Conservation (phyloP, 495 filamentous ascomycete genomes). For the Gamarada debralockiae region DNA sequence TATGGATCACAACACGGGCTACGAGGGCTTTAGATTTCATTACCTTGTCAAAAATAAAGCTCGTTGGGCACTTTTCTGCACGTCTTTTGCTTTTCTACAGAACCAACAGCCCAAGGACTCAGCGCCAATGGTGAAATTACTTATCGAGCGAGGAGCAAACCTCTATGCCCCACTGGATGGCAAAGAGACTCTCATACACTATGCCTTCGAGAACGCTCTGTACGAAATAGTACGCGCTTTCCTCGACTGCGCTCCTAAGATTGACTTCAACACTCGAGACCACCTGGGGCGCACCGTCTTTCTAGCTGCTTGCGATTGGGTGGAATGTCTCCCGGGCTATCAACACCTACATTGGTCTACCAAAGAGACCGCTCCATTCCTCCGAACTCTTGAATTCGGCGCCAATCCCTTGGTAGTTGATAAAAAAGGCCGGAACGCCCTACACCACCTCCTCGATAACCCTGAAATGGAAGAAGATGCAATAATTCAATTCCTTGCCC, state of each 20-base stretch:
- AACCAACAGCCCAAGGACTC: constrained; percentile 7
- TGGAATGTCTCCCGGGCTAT: constrained; percentile 8
- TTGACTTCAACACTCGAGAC: constrained; percentile 26
- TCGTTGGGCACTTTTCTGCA: constrained; percentile 5
- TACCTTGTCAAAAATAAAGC: not conserved
- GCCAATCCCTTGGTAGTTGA: constrained; percentile 21
- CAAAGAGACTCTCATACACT: constrained; percentile 20
- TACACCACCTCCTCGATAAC: constrained; percentile 29
- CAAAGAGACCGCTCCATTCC: constrained; percentile 4
- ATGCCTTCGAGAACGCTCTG: constrained; percentile 19
- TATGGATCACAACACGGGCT: not conserved
- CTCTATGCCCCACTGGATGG: constrained; percentile 18
- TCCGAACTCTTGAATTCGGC: constrained; percentile 19
- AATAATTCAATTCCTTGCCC: constrained; percentile 16
- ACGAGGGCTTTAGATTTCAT: not conserved
- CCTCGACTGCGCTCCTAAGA: constrained; percentile 13
- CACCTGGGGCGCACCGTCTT: constrained; percentile 21
- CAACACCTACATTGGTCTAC: not conserved
- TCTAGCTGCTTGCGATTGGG: constrained; percentile 17
- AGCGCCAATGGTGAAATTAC: constrained; percentile 13
- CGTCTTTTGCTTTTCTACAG: constrained; percentile 5
- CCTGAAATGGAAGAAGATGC: constrained; percentile 17
- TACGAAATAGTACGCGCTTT: constrained; percentile 7
- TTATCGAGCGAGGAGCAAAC: constrained; percentile 21
- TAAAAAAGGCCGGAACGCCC: constrained; percentile 23